Conservation (phyloP, 768 basidiomycete species). For the Harrya chromipes region DNA sequence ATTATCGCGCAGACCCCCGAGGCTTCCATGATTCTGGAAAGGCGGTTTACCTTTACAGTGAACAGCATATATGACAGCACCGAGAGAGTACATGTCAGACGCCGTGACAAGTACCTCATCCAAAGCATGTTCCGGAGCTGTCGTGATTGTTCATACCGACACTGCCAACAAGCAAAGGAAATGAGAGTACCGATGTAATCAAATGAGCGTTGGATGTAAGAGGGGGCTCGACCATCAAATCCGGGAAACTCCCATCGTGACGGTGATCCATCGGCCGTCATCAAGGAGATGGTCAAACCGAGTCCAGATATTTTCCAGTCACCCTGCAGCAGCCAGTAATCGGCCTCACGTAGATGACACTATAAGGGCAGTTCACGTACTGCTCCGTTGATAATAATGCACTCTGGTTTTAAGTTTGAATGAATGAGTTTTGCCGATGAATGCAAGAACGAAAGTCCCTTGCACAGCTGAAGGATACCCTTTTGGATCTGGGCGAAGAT, state of each 20-base stretch:
- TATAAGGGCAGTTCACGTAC: constrained; percentile 42
- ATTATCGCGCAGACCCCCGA: constrained; percentile 66
- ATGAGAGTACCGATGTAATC: constrained; percentile 79
- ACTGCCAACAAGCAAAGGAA: not conserved
- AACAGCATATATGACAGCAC: constrained; percentile 87
- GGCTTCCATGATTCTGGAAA: constrained; percentile 78
- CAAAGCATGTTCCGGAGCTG: constrained; percentile 92
- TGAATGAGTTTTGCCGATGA: constrained; percentile 90
- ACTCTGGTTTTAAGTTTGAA: constrained; percentile 84
- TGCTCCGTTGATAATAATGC: constrained; percentile 83
- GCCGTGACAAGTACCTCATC: constrained; percentile 84
- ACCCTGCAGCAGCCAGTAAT: constrained; percentile 52
- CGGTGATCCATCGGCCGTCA: constrained; percentile 62
- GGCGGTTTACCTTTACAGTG: constrained; percentile 87
- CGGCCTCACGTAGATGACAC: not conserved
- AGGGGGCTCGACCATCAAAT: constrained; percentile 74
- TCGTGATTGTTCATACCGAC: constrained; percentile 5
- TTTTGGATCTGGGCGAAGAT: constrained; percentile 74
- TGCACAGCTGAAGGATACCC: constrained; percentile 90
- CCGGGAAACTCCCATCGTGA: constrained; percentile 91
- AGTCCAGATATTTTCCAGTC: constrained; percentile 98
- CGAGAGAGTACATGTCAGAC: constrained; percentile 92
- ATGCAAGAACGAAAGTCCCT: constrained; percentile 88
- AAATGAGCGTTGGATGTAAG: constrained; percentile 85
- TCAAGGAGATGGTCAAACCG: constrained; percentile 79